A percentile compares a stretch with the other conserved stretches of the same genome.
These are phyloP conservation scores for Protomyces arabidopsidicola DNA, from an alignment of 1,139 yeast species.

Conservation along the genomic window DNA sequence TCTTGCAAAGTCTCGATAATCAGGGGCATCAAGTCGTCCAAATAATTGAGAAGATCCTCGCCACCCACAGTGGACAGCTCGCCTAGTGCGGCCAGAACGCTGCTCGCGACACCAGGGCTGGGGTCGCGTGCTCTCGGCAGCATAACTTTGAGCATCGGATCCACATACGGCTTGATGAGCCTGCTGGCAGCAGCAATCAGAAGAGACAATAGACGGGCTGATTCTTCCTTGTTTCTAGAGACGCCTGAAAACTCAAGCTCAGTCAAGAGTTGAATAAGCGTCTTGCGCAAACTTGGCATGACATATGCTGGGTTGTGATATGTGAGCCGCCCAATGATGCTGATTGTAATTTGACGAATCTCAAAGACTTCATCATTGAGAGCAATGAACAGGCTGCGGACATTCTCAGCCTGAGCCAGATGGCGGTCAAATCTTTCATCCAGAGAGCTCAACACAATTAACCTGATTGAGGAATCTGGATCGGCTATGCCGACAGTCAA, in stretches of 20 bases:
- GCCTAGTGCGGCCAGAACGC: conserved; percentile 84
- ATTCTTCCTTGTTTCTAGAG: conserved; percentile 78
- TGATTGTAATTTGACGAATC: conserved; percentile 74
- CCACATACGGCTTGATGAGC: conserved; percentile 80
- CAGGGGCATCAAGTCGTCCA: conserved; percentile 76
- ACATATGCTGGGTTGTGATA: conserved; percentile 90
- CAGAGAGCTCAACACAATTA: conserved; percentile 69
- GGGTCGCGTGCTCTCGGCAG: conserved; percentile 70
- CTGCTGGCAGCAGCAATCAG: conserved; percentile 74
- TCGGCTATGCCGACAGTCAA: conserved; percentile 87
- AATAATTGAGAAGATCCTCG: conserved; percentile 68
- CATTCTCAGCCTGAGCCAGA: conserved; percentile 87
- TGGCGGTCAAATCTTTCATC: conserved; percentile 83
- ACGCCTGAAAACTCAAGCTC: conserved; percentile 71
- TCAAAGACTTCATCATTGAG: conserved; percentile 84
- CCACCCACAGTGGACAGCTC: conserved; percentile 86
- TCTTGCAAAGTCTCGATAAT: conserved; percentile 85
- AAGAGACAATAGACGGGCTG: conserved; percentile 68
- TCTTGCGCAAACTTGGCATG: conserved; percentile 83
- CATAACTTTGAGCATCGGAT: conserved; percentile 79
- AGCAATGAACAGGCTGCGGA: conserved; percentile 76
- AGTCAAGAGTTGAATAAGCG: conserved; percentile 77
- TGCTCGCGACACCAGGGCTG: conserved; percentile 54
- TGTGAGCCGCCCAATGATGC: conserved; percentile 76
- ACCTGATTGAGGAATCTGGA: conserved; percentile 74